Base-by-base conservation (phyloP, 768 basidiomycete species). In the Kwoniella sp. region DNA sequence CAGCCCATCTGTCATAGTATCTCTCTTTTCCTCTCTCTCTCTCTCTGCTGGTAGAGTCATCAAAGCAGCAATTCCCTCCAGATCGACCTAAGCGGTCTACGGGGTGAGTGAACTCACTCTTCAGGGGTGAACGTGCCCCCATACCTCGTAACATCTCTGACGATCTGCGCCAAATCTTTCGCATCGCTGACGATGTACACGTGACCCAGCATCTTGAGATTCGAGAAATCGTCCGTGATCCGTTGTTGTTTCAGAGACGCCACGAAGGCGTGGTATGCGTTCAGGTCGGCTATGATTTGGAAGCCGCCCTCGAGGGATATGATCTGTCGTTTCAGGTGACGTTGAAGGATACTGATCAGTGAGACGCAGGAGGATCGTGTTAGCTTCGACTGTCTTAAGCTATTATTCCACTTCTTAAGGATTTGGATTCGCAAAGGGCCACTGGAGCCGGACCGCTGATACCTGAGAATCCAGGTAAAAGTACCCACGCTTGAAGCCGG, bases 251-350 rank as follows among this genome's bases (percentile, higher is more conserved):
- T 93, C 51, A 99, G 85, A 1, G 91, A 90, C 0, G 88, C 83
- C 50, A 98, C 88, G 81, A 99, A 99, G 0, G 86, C 80, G 80
- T 96, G 87, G 80, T 99, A 99, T 2, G 90, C 87, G 80, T 98
- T 99, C 66, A 99, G 82, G 79, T 99, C 96, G 1, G 94, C 90
- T 68, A 99, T 97, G 66, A 97, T 88, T 70, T 93, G 92, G 81
- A 98, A 95, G 0, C 95, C 95, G 17, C 96, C 96, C 61, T 84
- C 87, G 37, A 96, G 85, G 0, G 94, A 97, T 55, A 98, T 93
- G 73, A 98, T 99, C 78, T 97, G 93, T 1, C 93, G 86, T 78
- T 99, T 98, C 79, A 98, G 89, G 73, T 97, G 95, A 72, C 95
- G 93, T 77, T 97, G 93, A 31, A 98, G 79, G 74, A 98, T 94